phyloP scores from a whole-genome alignment of 768 basidiomycete genomes.

The Termitomyces bulborhizus region DNA sequence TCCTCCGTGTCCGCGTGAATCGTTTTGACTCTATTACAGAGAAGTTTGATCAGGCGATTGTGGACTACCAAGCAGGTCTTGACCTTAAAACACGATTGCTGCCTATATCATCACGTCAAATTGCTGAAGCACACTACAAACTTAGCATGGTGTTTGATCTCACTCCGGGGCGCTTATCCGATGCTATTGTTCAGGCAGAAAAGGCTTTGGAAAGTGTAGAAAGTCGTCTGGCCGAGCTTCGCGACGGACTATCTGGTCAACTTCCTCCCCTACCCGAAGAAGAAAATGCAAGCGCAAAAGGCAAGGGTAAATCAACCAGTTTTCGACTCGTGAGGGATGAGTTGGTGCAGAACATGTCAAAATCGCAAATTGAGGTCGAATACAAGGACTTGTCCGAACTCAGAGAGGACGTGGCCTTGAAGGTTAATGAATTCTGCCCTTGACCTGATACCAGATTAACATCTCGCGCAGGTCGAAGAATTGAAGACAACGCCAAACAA shows the following conservation, averaged over 20 bases:
- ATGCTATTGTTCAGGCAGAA: slow-evolving; percentile 78
- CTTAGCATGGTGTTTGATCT: slow-evolving; percentile 91
- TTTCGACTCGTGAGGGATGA: slow-evolving; percentile 43
- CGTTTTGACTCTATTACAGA: slow-evolving; percentile 40
- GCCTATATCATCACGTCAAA: slow-evolving; percentile 84
- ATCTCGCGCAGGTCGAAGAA: slow-evolving; percentile 71
- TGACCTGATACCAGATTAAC: neutral
- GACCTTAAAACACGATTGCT: slow-evolving; percentile 67
- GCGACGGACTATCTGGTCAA: slow-evolving; percentile 36
- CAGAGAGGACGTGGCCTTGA: slow-evolving; percentile 76
- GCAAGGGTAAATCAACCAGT: slow-evolving; percentile 66
- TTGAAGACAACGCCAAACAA: slow-evolving; percentile 77
- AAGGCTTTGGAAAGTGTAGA: slow-evolving; percentile 76
- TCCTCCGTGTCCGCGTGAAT: neutral
- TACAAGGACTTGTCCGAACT: slow-evolving; percentile 73
- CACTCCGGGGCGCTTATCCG: slow-evolving; percentile 75
- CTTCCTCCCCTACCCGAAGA: slow-evolving; percentile 25
- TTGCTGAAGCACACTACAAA: slow-evolving; percentile 93
- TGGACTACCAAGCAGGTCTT: slow-evolving; percentile 78
- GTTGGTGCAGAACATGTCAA: slow-evolving; percentile 58
- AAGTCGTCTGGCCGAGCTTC: slow-evolving; percentile 56
- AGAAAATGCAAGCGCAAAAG: slow-evolving; percentile 37
- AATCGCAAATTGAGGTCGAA: slow-evolving; percentile 69
- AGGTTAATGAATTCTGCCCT: slow-evolving; percentile 39
- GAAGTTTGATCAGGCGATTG: slow-evolving; percentile 92